Percentiles rank a stretch among this genome's conserved stretches.
These are phyloP conservation scores for Trametes hirsuta DNA, from an alignment of 1,284 basidiomycete genomes.

Conservation along the genomic window DNA sequence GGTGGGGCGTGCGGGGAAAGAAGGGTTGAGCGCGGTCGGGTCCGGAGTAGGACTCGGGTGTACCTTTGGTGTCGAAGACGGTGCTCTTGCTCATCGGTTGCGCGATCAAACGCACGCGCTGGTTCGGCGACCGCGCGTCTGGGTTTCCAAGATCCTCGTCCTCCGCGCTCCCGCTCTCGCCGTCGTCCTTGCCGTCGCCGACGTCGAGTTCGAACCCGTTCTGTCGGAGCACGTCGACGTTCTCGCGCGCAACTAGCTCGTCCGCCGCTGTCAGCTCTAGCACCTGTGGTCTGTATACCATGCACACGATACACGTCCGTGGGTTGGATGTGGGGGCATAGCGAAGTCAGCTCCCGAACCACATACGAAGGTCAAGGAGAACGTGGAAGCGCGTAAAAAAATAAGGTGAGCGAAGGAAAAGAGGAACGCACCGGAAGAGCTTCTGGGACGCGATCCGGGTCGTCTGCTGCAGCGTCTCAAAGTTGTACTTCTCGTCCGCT, in stretches of 20 bases:
- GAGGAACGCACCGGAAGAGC: conserved; percentile 67
- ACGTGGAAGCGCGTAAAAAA: background rate
- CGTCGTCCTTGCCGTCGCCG: conserved; percentile 46
- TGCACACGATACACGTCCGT: background rate
- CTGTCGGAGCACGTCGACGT: conserved; percentile 75
- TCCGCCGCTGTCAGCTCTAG: conserved; percentile 91
- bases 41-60: conserved; percentile 18
- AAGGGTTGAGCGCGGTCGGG: conserved; percentile 12
- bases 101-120: conserved; percentile 72
- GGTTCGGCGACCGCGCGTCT: conserved; percentile 41
- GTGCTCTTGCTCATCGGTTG: conserved; percentile 93
- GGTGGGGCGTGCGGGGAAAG: conserved; percentile 1
- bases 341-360: background rate
- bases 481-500: conserved; percentile 98
- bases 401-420: conserved; percentile 13
- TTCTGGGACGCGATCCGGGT: conserved; percentile 89
- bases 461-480: conserved; percentile 89
- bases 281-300: conserved; percentile 63
- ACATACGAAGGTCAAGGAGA: background rate
- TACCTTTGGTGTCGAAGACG: conserved; percentile 75
- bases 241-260: conserved; percentile 88
- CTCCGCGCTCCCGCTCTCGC: no score
- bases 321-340: background rate
- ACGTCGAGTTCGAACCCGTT: conserved; percentile 87
- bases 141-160: no score